Base-by-base conservation (phyloP, 2,329 filamentous ascomycete species). In the Aspergillus amoenus region DNA sequence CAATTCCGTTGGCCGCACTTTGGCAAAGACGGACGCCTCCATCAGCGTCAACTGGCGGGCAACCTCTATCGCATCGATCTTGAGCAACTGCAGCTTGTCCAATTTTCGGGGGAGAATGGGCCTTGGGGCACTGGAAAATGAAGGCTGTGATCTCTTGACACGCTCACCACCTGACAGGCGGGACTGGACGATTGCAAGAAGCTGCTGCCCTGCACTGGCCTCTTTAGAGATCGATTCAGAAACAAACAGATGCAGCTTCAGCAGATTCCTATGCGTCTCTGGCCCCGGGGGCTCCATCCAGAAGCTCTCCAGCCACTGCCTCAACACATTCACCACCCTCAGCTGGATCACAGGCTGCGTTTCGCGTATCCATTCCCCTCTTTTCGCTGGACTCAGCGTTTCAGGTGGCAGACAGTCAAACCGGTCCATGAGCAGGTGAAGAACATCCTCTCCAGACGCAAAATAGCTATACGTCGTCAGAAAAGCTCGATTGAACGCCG, bases 71-170 rank as follows among this genome's bases (percentile, higher is more conserved):
- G 91, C 86, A 70, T 97, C 93, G 64, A 97, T 95, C 71, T 97
- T 93, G 50, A 96, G 78, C 76, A 97, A 96, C 73, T 96, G 96
- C 64, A 97, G 83, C 76, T 96, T 97, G 82, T 93, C 18, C 3
- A 97, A 93, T 72, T 96, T 96, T 81, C 94, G 96, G 1, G 93
- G 93, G 73, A 96, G 86, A 70, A 97, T 96, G 1, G 93, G 91
- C 32, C 88, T 80, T 3, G 93, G 92, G 2, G 90, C 88, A 62
- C 88, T 88, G 67, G 88, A 87, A 69, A 86, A 92, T 56, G 92
- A 79, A 0, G 90, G 96, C 64, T 92, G 85, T 8, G 96, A n/a
- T 22, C 39, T 42, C 24, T 43, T 52, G 22, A 22, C 32, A 24
- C 49, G 49, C 39, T 44, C 49, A 12, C 43, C n/a, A 15, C 49